Evolutionary conservation across 2,329 filamentous ascomycete genomes (phyloP), one percentile per base, ranked within the genome.

Genomic region (Monosporascus ibericus): DNA sequence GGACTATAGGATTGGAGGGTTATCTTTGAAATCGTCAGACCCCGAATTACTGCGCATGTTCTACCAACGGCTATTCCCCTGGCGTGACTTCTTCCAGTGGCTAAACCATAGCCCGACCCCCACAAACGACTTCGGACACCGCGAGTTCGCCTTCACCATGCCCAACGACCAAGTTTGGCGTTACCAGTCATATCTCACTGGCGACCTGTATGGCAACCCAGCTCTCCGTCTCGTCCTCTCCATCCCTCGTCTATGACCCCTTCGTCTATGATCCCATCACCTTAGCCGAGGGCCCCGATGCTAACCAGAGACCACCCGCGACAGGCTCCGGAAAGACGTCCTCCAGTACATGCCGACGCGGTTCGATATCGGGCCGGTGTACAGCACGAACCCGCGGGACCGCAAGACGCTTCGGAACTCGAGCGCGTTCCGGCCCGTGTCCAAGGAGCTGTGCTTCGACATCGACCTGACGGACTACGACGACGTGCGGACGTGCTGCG

Each of bases 401-500:
- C 86, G 92, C 64, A 99, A 97, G 73, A 86, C 86, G 0, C 72
- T 97, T 36, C 84, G 87, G 50, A 92, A 91, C 69, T 55, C 55
- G 17, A 81, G 86, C 37, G 84, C 89, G 8, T 96, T 99, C 74
- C 87, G 86, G 58, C 92, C 94, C 0, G 70, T 96, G 34, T 81
- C 88, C 52, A 99, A 99, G 70, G 94, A 99, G 70, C 76, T 99
- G 39, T 96, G 96, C 63, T 97, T 99, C 70, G 94, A 99, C 86
- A 97, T 99, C 64, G 94, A 99, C 81, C 81, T 99, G 81, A 97
- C 94, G 51, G 94, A 97, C 73, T 99, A 99, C 72, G 94, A 99
- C 68, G 90, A 95, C 59, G 89, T 99, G 58, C 86, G 94, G 61
- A 96, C 92, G 27, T 99, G 94, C 73, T 99, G 94, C 69, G 85